Base-by-base conservation (phyloP, 1,284 basidiomycete genomes). In the Ganoderma sinense region DNA sequence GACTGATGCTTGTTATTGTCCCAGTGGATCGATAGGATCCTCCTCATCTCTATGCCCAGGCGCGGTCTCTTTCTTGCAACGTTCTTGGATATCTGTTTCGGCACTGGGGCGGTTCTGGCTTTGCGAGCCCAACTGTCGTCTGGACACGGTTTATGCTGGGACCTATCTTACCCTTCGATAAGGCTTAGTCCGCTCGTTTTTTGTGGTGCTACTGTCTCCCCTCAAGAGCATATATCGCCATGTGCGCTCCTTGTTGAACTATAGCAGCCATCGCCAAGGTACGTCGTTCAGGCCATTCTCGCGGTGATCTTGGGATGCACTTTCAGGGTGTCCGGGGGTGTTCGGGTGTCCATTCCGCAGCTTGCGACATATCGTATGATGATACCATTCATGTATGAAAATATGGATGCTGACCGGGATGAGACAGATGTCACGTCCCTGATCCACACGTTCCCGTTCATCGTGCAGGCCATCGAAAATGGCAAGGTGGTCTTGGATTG, bases 381-480 rank as follows among this genome's bases (percentile, higher is more conserved):
- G 16, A 56, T 56, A 16, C 31, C 26, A 71, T 48, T 73, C 72
- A 67, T 43, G 59, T 18, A 59, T 62, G 8, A 4, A 16, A 51
- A 43, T 56, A n/a, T 18, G 14, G 29, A 16, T 40, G 36, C 39
- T 55, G 6, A 61, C 41, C 41, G 53, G 53, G 53, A 20, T 56
- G 8, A 16, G 16, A 6, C 69, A 82, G 81, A 78, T 56, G 78
- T 82, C 67, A 79, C 82, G 2, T 80, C 81, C 0, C 73, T 83
- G 33, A 75, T 83, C 43, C 83, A 80, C 69, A 82, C 82, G 2
- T 78, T 81, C 70, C 76, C 81, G 11, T 79, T 81, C 75, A 80
- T 83, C 68, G 71, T 78, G 31, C 73, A 71, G 62, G 69, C 74
- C 63, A 77, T 78, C 10, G 33, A 59, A n/a, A 63, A 69, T 61